These are phyloP conservation scores for Evernia prunastri DNA, from an alignment of 495 filamentous ascomycete genomes.

Conservation along the genomic window DNA sequence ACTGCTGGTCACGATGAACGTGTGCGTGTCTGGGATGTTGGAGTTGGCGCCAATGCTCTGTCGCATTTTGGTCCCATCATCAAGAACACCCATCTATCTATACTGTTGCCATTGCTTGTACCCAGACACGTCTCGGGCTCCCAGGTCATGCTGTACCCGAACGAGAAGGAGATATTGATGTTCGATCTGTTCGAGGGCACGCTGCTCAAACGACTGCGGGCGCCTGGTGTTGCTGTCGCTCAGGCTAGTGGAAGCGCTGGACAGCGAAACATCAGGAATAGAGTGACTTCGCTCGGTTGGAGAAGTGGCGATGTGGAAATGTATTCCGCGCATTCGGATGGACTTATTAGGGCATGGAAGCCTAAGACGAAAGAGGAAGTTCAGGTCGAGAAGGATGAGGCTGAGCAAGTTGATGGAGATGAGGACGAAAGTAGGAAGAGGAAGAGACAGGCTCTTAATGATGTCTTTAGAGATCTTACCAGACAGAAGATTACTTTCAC, in stretches of 20 bases:
- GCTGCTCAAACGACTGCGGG: constrained; percentile 61
- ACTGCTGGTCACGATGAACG: constrained; percentile 74
- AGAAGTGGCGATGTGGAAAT: constrained; percentile 49
- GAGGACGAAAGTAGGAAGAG: constrained; percentile 42
- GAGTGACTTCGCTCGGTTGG: constrained; percentile 67
- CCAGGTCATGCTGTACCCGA: constrained; percentile 68
- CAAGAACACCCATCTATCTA: constrained; percentile 62
- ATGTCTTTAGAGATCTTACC: constrained; percentile 37
- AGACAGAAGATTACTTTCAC: constrained; percentile 31
- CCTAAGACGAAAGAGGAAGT: constrained; percentile 51
- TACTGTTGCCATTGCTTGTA: constrained; percentile 53
- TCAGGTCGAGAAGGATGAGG: constrained; percentile 41
- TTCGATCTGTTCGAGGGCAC: constrained; percentile 68
- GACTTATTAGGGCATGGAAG: constrained; percentile 46
- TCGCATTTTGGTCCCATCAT: constrained; percentile 74
- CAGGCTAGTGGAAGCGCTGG: constrained; percentile 31
- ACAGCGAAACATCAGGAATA: constrained; percentile 44
- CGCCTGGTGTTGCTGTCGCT: constrained; percentile 49
- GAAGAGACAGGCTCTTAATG: constrained; percentile 45
- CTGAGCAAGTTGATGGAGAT: constrained; percentile 32
- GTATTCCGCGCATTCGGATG: constrained; percentile 50
- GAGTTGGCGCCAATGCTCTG: constrained; percentile 72
- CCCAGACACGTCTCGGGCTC: constrained; percentile 46
- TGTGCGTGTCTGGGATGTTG: constrained; percentile 77
- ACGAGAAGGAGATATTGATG: constrained; percentile 64